Evolutionary conservation across 768 basidiomycete species (phyloP).

Genomic region (Termitomyces sp.): DNA sequence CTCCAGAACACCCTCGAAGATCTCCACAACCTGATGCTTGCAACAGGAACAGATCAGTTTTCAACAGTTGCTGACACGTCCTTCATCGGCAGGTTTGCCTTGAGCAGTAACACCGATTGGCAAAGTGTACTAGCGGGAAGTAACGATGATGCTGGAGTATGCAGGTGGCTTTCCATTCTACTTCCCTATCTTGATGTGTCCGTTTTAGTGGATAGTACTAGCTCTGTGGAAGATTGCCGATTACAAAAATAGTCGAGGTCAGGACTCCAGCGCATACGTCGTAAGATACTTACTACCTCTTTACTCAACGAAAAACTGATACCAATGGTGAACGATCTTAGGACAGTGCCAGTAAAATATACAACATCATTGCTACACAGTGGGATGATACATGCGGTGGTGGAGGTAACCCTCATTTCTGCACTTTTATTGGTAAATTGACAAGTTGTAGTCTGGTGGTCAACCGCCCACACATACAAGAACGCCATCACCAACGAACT

Average conservation of each 20-base stretch:
- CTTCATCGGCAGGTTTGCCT: conserved; percentile 41
- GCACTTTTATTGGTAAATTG: neutral
- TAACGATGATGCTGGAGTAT: conserved; percentile 52
- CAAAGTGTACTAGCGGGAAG: conserved; percentile 39
- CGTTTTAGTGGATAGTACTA: conserved; percentile 50
- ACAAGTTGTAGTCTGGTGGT: conserved; percentile 49
- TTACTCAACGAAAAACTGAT: neutral
- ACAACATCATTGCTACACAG: conserved; percentile 47
- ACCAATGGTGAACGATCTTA: conserved; percentile 16
- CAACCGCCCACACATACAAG: conserved; percentile 51
- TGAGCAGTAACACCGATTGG: conserved; percentile 42
- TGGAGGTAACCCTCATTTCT: conserved; percentile 34
- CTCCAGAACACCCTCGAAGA: conserved; percentile 53
- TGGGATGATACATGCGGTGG: conserved; percentile 53
- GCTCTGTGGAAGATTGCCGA: conserved; percentile 57
- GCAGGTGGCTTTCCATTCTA: conserved; percentile 6
- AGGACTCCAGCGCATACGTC: conserved; percentile 26
- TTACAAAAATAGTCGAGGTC: conserved; percentile 41
- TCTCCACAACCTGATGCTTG: conserved; percentile 57
- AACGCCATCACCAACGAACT: conserved; percentile 62
- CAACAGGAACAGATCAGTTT: conserved; percentile 39
- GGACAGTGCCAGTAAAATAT: conserved; percentile 46
- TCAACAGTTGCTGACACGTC: conserved; percentile 39
- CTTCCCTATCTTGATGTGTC: neutral
- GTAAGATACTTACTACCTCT: conserved; percentile 16